These are phyloP conservation scores for Colletotrichum salicis DNA, from an alignment of 2,329 filamentous ascomycete genomes.

Conservation along the genomic window DNA sequence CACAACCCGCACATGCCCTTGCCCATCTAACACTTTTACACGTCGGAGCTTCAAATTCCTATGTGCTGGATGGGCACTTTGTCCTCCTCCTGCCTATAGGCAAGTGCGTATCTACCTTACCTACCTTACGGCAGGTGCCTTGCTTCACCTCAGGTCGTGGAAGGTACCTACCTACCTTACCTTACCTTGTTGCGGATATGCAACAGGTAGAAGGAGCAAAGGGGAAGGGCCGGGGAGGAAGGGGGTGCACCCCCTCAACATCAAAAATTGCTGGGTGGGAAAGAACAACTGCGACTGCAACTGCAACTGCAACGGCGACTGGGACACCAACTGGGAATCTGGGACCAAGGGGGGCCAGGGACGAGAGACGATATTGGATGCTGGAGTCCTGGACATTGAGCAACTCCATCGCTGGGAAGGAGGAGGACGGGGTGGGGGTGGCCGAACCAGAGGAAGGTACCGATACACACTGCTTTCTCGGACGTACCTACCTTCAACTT, in stretches of 20 bases:
- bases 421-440: slow-evolving; percentile 21
- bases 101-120: not conserved
- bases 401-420: slow-evolving; percentile 11
- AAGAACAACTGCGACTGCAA: slow-evolving; percentile 9
- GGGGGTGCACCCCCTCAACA: not conserved
- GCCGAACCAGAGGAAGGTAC: slow-evolving; percentile 18
- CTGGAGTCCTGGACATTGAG: not conserved
- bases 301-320: slow-evolving; percentile 59
- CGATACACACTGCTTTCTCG: not conserved
- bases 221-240: not conserved
- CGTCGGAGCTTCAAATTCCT: not conserved
- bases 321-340: slow-evolving; percentile 41
- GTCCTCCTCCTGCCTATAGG: too few species aligned
- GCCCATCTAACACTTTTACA: not conserved
- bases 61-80: not conserved
- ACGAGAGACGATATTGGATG: not conserved
- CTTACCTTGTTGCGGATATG: not conserved
- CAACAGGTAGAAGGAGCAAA: not conserved
- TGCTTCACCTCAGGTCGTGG: not conserved
- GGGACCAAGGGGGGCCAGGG: slow-evolving; percentile 11
- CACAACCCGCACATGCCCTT: not conserved
- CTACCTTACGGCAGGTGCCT: not conserved
- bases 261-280: slow-evolving; percentile 16
- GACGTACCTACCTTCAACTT: not conserved
- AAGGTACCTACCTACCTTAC: not conserved